Base-by-base conservation (phyloP, 805 yeast genomes). In the Sugiyamaella marilandica region DNA sequence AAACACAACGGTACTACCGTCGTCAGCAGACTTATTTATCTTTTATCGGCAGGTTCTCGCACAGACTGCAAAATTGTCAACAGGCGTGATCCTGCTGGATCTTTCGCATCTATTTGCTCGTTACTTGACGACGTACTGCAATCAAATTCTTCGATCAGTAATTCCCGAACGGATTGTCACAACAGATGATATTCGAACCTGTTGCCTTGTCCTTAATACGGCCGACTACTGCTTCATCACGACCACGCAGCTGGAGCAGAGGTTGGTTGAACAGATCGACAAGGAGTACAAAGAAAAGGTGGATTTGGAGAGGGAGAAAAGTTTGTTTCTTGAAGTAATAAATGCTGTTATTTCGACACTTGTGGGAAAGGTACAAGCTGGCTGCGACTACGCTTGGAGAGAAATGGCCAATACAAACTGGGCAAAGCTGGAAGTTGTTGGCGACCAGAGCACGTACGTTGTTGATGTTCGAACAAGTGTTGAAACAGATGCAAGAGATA, bases 151-250 rank as follows among this genome's bases (percentile, higher is more conserved):
- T 54, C 72, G 68, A 50, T 77, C 78, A 14, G 65, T 79, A 47
- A 55, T 83, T 31, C 81, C 87, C 0, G 66, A 67, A 0, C 52
- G 61, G 37, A 62, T 70, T 29, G 77, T 81, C 26, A 70, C 77
- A 10, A 69, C 65, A 10, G 92, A 86, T 58, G 83, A 87, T 0
- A 70, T 87, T 16, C 77, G 76, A 43, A 80, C 85, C 54, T 74
- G 87, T 1, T 83, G 94, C 29, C 71, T 88, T 64, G 78, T 90
- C 9, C 70, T 92, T 34, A 88, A 89, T 60, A 92, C 99, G 0
- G 89, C 96, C 0, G 96, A 92, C 65, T 94, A 91, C 66, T 84
- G 96, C 54, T 79, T 87, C 14, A 74, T 81, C 10, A 94, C 96
- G 2, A 80, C 84, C 1, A 77, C 76, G 10, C 97, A 94, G 64